phyloP scores from a whole-genome alignment of 2,329 filamentous ascomycete species.

The Cadophora malorum region DNA sequence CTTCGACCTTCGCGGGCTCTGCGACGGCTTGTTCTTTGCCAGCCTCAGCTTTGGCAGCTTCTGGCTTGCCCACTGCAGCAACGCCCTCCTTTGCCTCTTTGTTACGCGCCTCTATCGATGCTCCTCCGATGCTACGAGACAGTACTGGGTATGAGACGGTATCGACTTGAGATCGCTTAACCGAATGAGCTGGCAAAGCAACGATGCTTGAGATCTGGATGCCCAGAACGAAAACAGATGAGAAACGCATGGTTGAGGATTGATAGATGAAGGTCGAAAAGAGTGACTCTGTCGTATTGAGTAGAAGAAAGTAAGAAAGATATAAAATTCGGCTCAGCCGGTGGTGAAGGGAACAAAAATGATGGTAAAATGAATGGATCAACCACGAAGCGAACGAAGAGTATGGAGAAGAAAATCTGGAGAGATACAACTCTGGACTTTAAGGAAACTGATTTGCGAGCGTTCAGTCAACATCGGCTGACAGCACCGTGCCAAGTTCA shows the following conservation, averaged over 20 bases:
- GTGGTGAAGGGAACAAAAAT: constrained; percentile 15
- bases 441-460: not conserved
- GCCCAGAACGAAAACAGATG: constrained; percentile 7
- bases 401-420: not conserved
- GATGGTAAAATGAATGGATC: constrained; percentile 17
- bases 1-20: constrained; percentile 7
- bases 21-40: constrained; percentile 5
- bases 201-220: constrained; percentile 14
- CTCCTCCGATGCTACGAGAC: not conserved
- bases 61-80: not conserved
- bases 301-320: not conserved
- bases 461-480: not conserved
- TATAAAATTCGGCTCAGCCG: constrained; percentile 17
- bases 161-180: constrained; percentile 7
- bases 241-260: constrained; percentile 14
- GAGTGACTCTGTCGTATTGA: not conserved
- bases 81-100: not conserved
- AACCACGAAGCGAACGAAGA: constrained; percentile 18
- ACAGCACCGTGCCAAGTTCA: constrained; percentile 8
- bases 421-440: not conserved
- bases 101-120: not conserved
- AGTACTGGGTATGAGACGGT: not conserved
- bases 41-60: not conserved
- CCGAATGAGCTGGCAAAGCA: constrained; percentile 14
- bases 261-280: not conserved